Percentiles rank a stretch among this genome's conserved stretches.
These are phyloP conservation scores for Vaccinium macrocarpon DNA, from an alignment of 148 eudicot species.

Conservation along the genomic window DNA sequence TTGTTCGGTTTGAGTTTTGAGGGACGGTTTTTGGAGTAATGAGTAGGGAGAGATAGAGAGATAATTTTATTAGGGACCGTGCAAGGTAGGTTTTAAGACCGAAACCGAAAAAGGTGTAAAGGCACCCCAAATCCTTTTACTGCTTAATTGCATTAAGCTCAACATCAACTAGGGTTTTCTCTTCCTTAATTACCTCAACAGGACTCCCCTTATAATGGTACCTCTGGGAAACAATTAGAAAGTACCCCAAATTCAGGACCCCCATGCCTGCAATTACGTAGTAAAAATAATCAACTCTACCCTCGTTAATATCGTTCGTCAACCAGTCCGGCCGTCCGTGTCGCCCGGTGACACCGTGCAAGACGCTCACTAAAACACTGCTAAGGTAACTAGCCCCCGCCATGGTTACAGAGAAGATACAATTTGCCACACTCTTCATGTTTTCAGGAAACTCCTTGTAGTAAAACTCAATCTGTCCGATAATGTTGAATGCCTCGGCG, in stretches of 20 bases:
- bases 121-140: no score
- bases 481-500: slow-evolving; percentile 37
- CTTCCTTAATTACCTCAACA: not conserved
- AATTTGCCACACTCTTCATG: slow-evolving; percentile 51
- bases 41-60: no score
- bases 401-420: slow-evolving; percentile 49
- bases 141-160: not conserved
- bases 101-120: no score
- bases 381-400: slow-evolving; percentile 53
- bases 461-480: slow-evolving; percentile 42
- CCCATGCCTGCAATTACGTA: slow-evolving; percentile 45
- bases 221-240: slow-evolving; percentile 60
- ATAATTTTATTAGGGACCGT: no score
- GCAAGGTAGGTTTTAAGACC: no score
- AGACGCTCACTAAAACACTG: slow-evolving; percentile 42
- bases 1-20: no score
- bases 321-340: slow-evolving; percentile 34
- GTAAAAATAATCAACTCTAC: slow-evolving; percentile 57
- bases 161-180: not conserved
- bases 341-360: slow-evolving; percentile 25
- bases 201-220: slow-evolving; percentile 50
- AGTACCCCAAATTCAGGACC: slow-evolving; percentile 42
- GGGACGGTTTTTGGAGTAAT: no score
- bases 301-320: slow-evolving; percentile 49
- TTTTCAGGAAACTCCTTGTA: slow-evolving; percentile 51